Conservation (phyloP, 331 rosid species). For the Erythrophleum ivorense region DNA sequence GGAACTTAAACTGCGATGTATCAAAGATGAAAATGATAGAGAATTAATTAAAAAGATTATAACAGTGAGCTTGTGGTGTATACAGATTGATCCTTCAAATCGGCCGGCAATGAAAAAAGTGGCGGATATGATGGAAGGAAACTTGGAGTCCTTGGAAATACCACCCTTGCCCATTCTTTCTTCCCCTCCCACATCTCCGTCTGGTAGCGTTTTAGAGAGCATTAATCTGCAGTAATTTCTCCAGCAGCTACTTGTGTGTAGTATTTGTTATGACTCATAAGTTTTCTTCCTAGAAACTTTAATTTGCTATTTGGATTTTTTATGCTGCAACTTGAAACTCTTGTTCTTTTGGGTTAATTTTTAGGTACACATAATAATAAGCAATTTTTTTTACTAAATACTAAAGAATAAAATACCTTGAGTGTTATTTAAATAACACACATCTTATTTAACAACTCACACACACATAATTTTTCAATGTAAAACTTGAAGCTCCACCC, state of each 20-base stretch:
- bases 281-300: not conserved
- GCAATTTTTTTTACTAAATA: too few relatives aligned
- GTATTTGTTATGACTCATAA: not conserved
- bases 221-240: not conserved
- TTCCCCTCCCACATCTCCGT: conserved; percentile 38
- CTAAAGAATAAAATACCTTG: too few relatives aligned
- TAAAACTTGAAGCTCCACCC: too few relatives aligned
- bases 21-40: conserved; percentile 36
- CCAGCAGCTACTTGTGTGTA: not conserved
- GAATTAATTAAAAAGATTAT: conserved; percentile 43
- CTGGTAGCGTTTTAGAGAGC: not conserved
- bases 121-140: conserved; percentile 54
- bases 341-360: too few relatives aligned
- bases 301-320: not conserved
- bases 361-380: too few relatives aligned
- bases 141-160: conserved; percentile 41
- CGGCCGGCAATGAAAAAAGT: conserved; percentile 50
- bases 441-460: too few relatives aligned
- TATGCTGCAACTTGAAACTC: not conserved
- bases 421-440: too few relatives aligned
- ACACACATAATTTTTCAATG: too few relatives aligned
- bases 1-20: conserved; percentile 36
- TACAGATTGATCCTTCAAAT: conserved; percentile 49
- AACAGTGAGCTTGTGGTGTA: conserved; percentile 56
- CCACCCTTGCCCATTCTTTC: conserved; percentile 52